A percentile compares a stretch with the other conserved stretches of the same genome.
phyloP scores from a whole-genome alignment of 2,329 filamentous ascomycete species.

The Diaporthe vaccinii region DNA sequence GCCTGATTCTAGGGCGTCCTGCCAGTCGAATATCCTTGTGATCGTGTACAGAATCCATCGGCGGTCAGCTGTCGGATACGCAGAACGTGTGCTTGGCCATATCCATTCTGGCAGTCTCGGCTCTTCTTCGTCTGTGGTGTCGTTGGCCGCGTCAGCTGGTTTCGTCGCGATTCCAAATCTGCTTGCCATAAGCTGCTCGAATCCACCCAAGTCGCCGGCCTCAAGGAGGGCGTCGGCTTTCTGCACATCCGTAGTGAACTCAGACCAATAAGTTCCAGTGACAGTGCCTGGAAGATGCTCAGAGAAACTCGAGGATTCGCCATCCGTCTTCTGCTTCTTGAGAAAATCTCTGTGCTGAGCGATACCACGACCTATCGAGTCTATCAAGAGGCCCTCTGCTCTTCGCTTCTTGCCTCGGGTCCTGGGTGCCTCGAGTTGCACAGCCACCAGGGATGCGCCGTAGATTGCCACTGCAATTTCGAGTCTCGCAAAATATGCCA shows the following conservation, averaged over 20 bases:
- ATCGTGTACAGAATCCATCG: conserved; percentile 76
- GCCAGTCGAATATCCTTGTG: conserved; percentile 71
- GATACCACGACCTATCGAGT: conserved; percentile 79
- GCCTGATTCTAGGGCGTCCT: conserved; percentile 59
- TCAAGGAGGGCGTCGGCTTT: conserved; percentile 63
- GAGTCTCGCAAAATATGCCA: conserved; percentile 74
- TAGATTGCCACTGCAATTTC: conserved; percentile 75
- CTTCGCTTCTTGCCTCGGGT: conserved; percentile 68
- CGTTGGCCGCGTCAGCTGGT: conserved; percentile 7
- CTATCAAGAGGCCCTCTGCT: conserved; percentile 75
- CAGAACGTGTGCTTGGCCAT: conserved; percentile 58
- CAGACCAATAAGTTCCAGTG: conserved; percentile 62
- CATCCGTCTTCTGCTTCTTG: conserved; percentile 47
- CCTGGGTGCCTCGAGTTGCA: conserved; percentile 76
- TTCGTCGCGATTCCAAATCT: conserved; percentile 61
- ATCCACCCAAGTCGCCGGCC: conserved; percentile 60
- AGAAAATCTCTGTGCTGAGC: conserved; percentile 53
- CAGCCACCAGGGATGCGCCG: conserved; percentile 74
- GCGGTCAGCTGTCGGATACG: conserved; percentile 71
- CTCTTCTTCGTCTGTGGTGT: conserved; percentile 35
- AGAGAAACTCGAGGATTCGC: conserved; percentile 51
- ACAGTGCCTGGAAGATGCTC: conserved; percentile 63
- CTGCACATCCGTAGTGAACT: conserved; percentile 59
- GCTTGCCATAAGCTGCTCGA: conserved; percentile 64
- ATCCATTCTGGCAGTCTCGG: conserved; percentile 62